Conservation (phyloP, 2,329 filamentous ascomycete species). For the Penicillium sp. region DNA sequence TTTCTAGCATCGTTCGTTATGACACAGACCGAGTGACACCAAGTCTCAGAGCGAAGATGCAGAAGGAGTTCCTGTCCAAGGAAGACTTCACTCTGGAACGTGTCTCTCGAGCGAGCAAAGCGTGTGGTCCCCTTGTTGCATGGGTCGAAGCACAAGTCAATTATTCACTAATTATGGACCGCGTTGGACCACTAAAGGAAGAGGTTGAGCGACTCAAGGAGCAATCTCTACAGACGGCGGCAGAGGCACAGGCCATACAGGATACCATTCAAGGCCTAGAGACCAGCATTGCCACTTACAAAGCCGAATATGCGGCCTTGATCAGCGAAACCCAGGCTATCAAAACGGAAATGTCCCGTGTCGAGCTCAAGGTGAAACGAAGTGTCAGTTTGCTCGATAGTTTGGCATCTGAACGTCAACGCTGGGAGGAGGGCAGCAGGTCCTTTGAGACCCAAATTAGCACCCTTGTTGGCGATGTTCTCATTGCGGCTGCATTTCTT, state of each 20-base stretch:
- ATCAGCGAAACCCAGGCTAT: conserved; percentile 97
- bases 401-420: conserved; percentile 81
- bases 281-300: conserved; percentile 87
- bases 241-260: conserved; percentile 85
- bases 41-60: conserved; percentile 76
- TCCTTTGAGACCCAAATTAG: conserved; percentile 98
- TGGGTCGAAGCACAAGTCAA: conserved; percentile 97
- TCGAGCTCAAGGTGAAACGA: conserved; percentile 96
- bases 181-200: conserved; percentile 83
- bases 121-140: conserved; percentile 91
- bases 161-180: conserved; percentile 94
- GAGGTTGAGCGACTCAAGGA: conserved; percentile 85
- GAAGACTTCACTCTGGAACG: conserved; percentile 94
- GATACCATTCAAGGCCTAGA: conserved; percentile 79
- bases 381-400: conserved; percentile 92
- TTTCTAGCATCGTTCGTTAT: conserved; percentile 94
- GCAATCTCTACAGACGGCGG: conserved; percentile 83
- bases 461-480: conserved; percentile 89
- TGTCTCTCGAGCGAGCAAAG: conserved; percentile 92
- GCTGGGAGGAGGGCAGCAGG: conserved; percentile 96
- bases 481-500: conserved; percentile 93
- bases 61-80: conserved; percentile 82
- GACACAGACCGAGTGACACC: conserved; percentile 92
- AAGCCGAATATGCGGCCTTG: conserved; percentile 88
- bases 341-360: conserved; percentile 91